Conservation (phyloP, 345 rosid genomes). For the Tarenaya hassleriana region DNA sequence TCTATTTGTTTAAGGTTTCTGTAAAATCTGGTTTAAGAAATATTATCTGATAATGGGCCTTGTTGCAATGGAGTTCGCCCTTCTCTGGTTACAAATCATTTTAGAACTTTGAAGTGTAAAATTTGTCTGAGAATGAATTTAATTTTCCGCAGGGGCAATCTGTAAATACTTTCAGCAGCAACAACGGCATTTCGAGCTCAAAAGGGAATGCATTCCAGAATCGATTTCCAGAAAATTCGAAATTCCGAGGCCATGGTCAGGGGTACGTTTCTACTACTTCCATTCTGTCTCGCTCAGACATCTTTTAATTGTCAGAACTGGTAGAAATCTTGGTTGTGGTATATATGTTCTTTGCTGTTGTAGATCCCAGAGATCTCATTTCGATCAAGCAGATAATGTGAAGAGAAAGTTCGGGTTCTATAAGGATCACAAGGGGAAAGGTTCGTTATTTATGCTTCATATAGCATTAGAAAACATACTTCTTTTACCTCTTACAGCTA, state of each 20-base stretch:
- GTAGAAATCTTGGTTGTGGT: conserved; percentile 14
- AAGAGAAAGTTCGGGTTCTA: conserved; percentile 45
- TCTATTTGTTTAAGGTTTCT: not conserved
- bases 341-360: conserved; percentile 23
- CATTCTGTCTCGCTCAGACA: not conserved
- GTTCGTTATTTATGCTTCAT: conserved; percentile 30
- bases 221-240: conserved; percentile 29
- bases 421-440: conserved; percentile 40
- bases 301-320: not conserved
- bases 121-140: conserved; percentile 9
- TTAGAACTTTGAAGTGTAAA: not conserved
- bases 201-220: conserved; percentile 38
- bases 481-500: too few relatives aligned
- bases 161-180: conserved; percentile 17
- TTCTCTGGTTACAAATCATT: not conserved
- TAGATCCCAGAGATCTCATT: conserved; percentile 52
- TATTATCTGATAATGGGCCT: too few relatives aligned
- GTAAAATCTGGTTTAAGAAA: not conserved
- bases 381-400: conserved; percentile 32
- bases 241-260: conserved; percentile 28
- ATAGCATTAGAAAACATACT: too few relatives aligned
- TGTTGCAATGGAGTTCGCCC: not conserved
- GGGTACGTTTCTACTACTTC: conserved; percentile 35
- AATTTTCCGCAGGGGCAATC: conserved; percentile 36
- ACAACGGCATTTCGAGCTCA: conserved; percentile 22